Base-by-base conservation (phyloP, 768 basidiomycete species). In the Mycena vulgaris region DNA sequence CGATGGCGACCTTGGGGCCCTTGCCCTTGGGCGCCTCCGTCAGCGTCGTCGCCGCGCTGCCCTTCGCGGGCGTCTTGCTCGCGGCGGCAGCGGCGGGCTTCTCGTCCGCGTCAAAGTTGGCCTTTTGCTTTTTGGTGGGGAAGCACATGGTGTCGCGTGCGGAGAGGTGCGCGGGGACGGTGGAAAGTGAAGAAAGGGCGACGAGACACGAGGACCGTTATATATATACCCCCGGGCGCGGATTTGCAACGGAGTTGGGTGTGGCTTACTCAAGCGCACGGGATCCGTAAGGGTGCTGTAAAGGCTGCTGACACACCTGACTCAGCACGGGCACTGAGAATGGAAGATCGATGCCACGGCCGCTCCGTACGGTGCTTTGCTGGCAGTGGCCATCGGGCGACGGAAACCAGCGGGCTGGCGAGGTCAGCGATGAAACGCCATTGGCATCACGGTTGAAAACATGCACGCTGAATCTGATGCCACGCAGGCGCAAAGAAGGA, bases 1-100 rank as follows among this genome's bases (percentile, higher is more conserved):
- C 57, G 68, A 89, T 88, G 86, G 17, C 49, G 52, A n/a, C 49
- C 49, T 64, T 16, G 19, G 31, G 23, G 23, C 57, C 57, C 23
- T n/a, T 58, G 13, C 23, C 17, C 16, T 37, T 23, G 8, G 35
- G 21, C 21, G 27, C 57, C 39, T 40, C 40, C 27, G 37, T 14
- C 23, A 17, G 10, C n/a, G 35, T 27, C 13, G 37, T 28, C 16
- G 57, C 40, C 14, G 27, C 27, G 49, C 13, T 30, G 14, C 9
- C 27, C 49, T 51, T 48, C 47, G 47, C n/a, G 8, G 47, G 47
- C 25, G 7, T 27, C 47, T 25, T 48, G 27, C 45, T 47, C n/a
- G 45, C n/a, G 6, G 45, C n/a, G 7, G 49, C 27, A 2, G 3
- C 19, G 27, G 25, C 49, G 2, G 49, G 9, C 10, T 23, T 16